Base-by-base conservation (phyloP, 306 rosid genomes). In the Gynostemma pentaphyllum region DNA sequence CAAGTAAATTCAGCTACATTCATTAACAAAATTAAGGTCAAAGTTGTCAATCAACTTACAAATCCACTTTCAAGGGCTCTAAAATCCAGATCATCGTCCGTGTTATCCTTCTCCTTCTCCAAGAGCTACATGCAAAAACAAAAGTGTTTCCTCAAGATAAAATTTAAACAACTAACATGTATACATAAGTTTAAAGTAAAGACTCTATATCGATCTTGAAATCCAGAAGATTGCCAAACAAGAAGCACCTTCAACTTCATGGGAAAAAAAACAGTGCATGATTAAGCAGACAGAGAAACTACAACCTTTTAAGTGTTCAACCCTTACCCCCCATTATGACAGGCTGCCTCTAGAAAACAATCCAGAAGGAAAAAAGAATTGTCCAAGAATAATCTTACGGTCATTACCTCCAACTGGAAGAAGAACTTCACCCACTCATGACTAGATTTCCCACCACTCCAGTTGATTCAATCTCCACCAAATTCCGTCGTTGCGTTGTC, bases 11-110 rank as follows among this genome's bases (percentile, higher is more conserved):
- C 21, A 51, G 57, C 34, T 7, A 51, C 28, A 26, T 51, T 26
- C 27, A 27, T 9, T 21, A 21, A 13, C 28, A 9, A 47, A 55
- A 29, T 32, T 32, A 15, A 55, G 42, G 26, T 55, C n/a, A 3
- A 56, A 34, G 32, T n/a, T n/a, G 34, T 37, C 29, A 5, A 45
- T 63, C 66, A 71, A 86, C 96, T 88, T 86, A 92, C 99, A 76
- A 77, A 92, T 79, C 94, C 99, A 66, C 70, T 86, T 79, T 92
- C 92, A 44, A 92, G 88, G 40, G 99, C 99, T 78, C 84, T 70
- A 78, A 80, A 88, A 76, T 92, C 99, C 71, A 88, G 74, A 70
- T 86, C 95, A 19, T 81, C 94, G 23, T 84, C 90, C 36, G 1
- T 22, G 65, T 81, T 87, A 59, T 84, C 88, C 64, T 76, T 87